Conservation (phyloP, 331 rosid species). For the Cucumis variabilis region DNA sequence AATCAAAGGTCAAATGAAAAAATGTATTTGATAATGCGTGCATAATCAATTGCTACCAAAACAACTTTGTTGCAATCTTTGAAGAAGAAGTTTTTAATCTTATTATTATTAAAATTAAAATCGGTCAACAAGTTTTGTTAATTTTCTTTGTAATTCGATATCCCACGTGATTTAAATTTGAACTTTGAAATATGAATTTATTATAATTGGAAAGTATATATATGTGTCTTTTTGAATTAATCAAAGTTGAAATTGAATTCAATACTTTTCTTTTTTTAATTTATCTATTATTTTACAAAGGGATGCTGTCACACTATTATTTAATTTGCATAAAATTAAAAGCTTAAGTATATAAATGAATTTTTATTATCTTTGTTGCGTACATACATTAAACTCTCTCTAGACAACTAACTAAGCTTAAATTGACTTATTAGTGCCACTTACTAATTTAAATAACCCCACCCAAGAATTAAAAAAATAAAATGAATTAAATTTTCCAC, state of each 20-base stretch:
- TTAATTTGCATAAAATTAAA: background rate
- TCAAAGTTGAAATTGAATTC: background rate
- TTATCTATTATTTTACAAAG: background rate
- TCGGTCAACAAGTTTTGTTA: background rate
- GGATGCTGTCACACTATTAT: background rate
- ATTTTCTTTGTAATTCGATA: background rate
- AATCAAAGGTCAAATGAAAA: no score
- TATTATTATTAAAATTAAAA: no score
- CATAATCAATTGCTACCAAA: no score
- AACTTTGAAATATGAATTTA: background rate
- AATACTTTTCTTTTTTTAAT: background rate
- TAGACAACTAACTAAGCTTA: background rate
- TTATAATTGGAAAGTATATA: background rate
- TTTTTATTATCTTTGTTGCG: background rate
- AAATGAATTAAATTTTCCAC: background rate
- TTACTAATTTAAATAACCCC: background rate
- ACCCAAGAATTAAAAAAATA: background rate
- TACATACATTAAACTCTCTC: background rate
- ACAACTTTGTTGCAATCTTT: no score
- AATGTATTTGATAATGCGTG: no score
- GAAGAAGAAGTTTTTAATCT: no score
- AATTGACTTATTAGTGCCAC: slow-evolving; percentile 14
- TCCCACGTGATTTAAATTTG: background rate
- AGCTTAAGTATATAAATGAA: background rate
- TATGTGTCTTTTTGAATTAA: background rate